A percentile compares a stretch with the other conserved stretches of the same genome.
These are phyloP conservation scores for Drosera capensis DNA, from an alignment of 148 eudicot genomes.

Conservation along the genomic window DNA sequence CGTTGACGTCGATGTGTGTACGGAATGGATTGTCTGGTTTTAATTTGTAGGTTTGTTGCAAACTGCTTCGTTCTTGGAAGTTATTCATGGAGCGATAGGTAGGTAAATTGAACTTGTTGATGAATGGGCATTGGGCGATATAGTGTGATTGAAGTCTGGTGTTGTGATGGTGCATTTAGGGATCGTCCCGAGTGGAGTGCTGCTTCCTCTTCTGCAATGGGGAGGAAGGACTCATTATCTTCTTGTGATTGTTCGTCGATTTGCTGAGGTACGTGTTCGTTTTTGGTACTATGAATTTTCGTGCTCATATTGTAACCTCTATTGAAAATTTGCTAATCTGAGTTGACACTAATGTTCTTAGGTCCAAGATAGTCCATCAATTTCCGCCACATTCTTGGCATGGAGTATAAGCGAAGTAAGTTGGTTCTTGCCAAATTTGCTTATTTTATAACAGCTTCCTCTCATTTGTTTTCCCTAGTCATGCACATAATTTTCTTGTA, in stretches of 20 bases:
- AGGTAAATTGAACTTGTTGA: constrained; percentile 1
- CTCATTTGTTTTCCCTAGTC: background rate
- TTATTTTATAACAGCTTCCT: no score
- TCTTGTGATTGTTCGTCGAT: constrained; percentile 43
- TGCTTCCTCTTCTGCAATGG: constrained; percentile 88
- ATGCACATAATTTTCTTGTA: background rate
- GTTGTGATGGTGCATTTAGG: constrained; percentile 22
- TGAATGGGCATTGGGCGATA: background rate
- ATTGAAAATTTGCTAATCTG: background rate
- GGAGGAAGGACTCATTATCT: constrained; percentile 75
- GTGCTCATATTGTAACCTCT: background rate
- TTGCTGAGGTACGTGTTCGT: constrained; percentile 71
- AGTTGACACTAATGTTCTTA: constrained; percentile 10
- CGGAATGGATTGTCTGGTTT: background rate
- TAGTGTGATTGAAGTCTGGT: background rate
- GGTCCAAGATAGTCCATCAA: constrained; percentile 69
- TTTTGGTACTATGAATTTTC: no score
- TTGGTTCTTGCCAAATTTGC: background rate
- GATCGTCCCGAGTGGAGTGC: constrained; percentile 75
- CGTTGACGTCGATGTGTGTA: no score
- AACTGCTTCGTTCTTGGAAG: constrained; percentile 65
- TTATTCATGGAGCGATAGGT: constrained; percentile 80
- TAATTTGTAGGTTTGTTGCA: constrained; percentile 46
- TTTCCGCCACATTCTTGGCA: constrained; percentile 51
- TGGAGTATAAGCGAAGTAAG: constrained; percentile 77